phyloP scores from a whole-genome alignment of 768 basidiomycete species.

The Gloeophyllum trabeum region DNA sequence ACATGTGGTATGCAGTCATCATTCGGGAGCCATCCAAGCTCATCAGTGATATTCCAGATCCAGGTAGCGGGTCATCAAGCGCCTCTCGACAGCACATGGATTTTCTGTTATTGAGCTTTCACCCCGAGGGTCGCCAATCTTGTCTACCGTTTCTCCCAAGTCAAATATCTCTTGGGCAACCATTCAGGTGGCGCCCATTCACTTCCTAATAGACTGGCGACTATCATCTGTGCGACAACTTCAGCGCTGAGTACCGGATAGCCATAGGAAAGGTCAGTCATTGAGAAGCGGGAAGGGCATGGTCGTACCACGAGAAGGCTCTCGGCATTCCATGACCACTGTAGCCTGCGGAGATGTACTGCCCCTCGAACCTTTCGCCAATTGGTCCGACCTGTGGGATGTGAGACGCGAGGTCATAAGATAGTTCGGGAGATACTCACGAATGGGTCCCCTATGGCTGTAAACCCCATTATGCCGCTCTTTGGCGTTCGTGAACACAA shows the following conservation, averaged over 20 bases:
- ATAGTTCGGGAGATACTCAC: too few relatives aligned
- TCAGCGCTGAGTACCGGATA: slow-evolving; percentile 45
- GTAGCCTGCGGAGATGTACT: slow-evolving; percentile 66
- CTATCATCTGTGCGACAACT: slow-evolving; percentile 47
- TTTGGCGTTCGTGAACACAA: slow-evolving; percentile 16
- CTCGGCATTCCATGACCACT: slow-evolving; percentile 78
- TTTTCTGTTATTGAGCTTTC: too few relatives aligned
- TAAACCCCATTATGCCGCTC: slow-evolving; percentile 82
- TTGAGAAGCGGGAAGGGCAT: background rate
- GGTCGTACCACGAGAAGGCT: slow-evolving; percentile 52
- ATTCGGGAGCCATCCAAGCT: too few relatives aligned
- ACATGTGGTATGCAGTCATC: too few relatives aligned
- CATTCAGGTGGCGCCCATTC: slow-evolving; percentile 46
- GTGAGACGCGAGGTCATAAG: too few relatives aligned
- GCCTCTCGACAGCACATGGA: too few relatives aligned
- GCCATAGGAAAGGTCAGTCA: slow-evolving; percentile 1
- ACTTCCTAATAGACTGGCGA: slow-evolving; percentile 30
- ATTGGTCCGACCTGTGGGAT: background rate
- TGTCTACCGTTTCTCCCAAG: too few relatives aligned
- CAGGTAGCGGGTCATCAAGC: too few relatives aligned
- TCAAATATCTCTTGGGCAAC: slow-evolving; percentile 37
- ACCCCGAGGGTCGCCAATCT: too few relatives aligned
- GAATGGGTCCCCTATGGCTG: slow-evolving; percentile 49
- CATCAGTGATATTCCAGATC: too few relatives aligned
- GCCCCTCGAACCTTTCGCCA: slow-evolving; percentile 31